Conservation (phyloP, 2,329 filamentous ascomycete species). For the Neocucurbitaria cava region DNA sequence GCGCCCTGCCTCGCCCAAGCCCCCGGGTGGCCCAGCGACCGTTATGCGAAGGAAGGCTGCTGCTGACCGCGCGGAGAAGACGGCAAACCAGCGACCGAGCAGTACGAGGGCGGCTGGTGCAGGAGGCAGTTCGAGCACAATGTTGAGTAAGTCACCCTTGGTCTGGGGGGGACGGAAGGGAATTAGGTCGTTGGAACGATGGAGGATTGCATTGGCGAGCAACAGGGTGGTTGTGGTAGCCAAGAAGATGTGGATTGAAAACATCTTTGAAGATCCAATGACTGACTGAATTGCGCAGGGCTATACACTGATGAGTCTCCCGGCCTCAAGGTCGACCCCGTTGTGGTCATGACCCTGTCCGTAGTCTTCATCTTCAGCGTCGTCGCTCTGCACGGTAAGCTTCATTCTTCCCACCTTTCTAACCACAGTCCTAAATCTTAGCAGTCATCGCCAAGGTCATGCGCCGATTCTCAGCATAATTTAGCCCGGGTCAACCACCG, state of each 20-base stretch:
- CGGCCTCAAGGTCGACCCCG: conserved; percentile 95
- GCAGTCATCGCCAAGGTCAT: conserved; percentile 95
- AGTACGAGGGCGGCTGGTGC: conserved; percentile 94
- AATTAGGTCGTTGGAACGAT: neutral
- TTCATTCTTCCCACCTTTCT: neutral
- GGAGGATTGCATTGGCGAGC: neutral
- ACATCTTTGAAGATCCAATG: neutral
- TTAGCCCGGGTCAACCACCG: conserved; percentile 2
- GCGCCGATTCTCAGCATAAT: conserved; percentile 75
- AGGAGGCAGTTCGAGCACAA: conserved; percentile 95
- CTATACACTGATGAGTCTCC: conserved; percentile 99
- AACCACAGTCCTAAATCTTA: conserved; percentile 17
- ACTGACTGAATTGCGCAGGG: conserved; percentile 58
- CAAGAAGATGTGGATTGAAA: neutral
- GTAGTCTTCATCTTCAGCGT: conserved; percentile 99
- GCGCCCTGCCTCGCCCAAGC: conserved; percentile 84
- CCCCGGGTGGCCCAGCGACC: conserved; percentile 92
- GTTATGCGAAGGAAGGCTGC: conserved; percentile 94
- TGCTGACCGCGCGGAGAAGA: conserved; percentile 96
- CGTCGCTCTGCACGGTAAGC: conserved; percentile 92
- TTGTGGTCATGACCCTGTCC: conserved; percentile 94
- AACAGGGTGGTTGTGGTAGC: too few relatives aligned
- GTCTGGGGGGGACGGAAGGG: neutral
- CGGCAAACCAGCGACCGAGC: conserved; percentile 89
- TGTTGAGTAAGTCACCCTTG: conserved; percentile 80